Evolutionary conservation across 2,329 filamentous ascomycete species (phyloP), one percentile per base, ranked within the genome.

Genomic region (Diaporthe vaccinii): DNA sequence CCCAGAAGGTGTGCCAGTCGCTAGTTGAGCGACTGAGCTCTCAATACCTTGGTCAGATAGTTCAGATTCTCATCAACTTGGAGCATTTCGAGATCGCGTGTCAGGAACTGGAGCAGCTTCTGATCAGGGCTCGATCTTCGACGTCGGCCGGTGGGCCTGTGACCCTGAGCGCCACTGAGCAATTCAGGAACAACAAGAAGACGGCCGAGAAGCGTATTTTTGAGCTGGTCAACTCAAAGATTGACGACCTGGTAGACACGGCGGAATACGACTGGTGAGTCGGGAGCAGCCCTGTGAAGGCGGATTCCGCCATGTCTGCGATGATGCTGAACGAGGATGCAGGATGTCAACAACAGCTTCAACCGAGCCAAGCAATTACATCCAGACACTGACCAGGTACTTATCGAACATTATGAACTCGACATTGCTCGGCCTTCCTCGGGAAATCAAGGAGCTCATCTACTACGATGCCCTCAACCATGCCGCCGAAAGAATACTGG

Each of bases 221-320:
- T 81, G 97, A 99, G 84, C 90, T 99, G 0, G 97, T 99, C 77
- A 98, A 99, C 85, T 97, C 94, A 74, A 99, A 99, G 86, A 98
- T 99, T 80, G 96, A 98, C 81, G 97, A 99, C 82, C 90, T 99
- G 15, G 94, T 99, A 73, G 96, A 98, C 80, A 98, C 96, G 0
- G 96, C 97, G 44, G 97, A 99, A 84, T 99, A 99, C 82, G 95
- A 98, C 83, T 99, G 97, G 93, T 92, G 85, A 73, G 85, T 78
- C 41, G 10, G 59, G 59, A 34, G 72, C 9, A 17, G 10, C 3
- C 28, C 15, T 15, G 22, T 44, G 36, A 58, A 22, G 57, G 61
- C 4, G 22, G 53, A 10, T 25, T 34, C 20, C 7, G 9, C n/a
- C 8, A 8, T 8, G 22, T 20, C 4, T n/a, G 28, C 58, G 31